Evolutionary conservation across 176 grass and related monocot genomes (phyloP).

Genomic region (Guadua angustifolia): DNA sequence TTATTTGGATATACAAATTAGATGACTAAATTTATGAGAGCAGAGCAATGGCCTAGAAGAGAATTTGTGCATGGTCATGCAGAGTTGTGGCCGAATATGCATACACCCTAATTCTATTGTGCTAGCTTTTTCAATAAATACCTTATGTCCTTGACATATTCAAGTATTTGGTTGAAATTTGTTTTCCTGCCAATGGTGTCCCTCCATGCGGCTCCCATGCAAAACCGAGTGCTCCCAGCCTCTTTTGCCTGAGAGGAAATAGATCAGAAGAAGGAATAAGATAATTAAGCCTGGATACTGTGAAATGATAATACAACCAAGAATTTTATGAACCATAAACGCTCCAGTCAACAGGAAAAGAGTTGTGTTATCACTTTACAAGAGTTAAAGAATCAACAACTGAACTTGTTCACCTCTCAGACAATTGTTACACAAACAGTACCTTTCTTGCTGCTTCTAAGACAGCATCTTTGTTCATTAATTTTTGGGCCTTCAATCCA

Average conservation of each 20-base stretch:
- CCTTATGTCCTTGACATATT: conserved; percentile 99
- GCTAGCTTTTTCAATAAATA: conserved; percentile 34
- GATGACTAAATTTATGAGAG: not conserved
- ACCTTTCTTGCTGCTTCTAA: conserved; percentile 93
- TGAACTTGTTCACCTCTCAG: conserved; percentile 26
- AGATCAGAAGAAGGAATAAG: conserved; percentile 24
- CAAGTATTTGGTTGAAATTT: conserved; percentile 97
- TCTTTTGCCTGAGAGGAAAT: conserved; percentile 81
- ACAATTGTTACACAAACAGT: conserved; percentile 24
- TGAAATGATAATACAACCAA: conserved; percentile 3
- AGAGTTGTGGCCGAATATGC: not conserved
- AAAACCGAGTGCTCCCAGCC: conserved; percentile 92
- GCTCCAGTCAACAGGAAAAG: conserved; percentile 1
- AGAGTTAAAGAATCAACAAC: not conserved
- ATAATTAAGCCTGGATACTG: not conserved
- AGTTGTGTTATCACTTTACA: not conserved
- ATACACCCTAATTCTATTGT: not conserved
- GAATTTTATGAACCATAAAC: not conserved
- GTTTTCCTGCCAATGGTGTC: conserved; percentile 94
- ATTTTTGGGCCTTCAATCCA: conserved; percentile 85
- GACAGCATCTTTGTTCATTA: conserved; percentile 93
- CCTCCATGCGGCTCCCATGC: conserved; percentile 99
- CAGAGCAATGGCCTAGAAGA: not conserved
- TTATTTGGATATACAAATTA: not conserved
- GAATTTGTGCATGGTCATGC: conserved; percentile 28